Percentiles rank a stretch among this genome's conserved stretches.
Evolutionary conservation across 805 yeast species (phyloP).

Genomic region (Hanseniaspora thailandica): DNA sequence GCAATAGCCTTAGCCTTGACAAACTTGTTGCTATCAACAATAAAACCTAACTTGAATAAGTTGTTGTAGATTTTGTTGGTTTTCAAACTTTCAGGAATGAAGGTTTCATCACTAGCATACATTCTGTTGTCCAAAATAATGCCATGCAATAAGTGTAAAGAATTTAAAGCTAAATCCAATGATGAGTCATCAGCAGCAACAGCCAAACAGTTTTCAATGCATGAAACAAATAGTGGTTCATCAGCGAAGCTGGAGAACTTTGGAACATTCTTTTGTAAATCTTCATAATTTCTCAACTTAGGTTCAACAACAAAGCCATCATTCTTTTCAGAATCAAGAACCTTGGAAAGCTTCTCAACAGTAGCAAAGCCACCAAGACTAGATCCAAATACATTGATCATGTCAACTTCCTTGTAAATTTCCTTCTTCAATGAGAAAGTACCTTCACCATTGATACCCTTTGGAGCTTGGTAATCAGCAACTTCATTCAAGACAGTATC

Average conservation of each 20-base stretch:
- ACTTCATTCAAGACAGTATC: conserved; percentile 46
- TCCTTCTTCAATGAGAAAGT: conserved; percentile 46
- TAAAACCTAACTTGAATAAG: conserved; percentile 42
- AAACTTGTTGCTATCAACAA: conserved; percentile 36
- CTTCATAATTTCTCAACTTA: conserved; percentile 24
- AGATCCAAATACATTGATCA: conserved; percentile 37
- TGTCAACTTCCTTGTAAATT: conserved; percentile 42
- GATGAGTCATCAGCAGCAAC: conserved; percentile 40
- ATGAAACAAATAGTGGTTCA: conserved; percentile 42
- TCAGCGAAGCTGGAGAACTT: conserved; percentile 42
- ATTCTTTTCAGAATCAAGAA: conserved; percentile 16
- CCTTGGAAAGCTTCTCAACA: not conserved
- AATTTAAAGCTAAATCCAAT: conserved; percentile 44
- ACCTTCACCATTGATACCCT: conserved; percentile 57
- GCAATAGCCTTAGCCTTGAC: conserved; percentile 45
- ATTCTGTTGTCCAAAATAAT: conserved; percentile 41
- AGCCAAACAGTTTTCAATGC: conserved; percentile 47
- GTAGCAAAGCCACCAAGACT: conserved; percentile 28
- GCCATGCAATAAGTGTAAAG: conserved; percentile 63
- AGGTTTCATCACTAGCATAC: conserved; percentile 30
- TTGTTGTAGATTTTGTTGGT: conserved; percentile 39
- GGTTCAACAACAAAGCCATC: conserved; percentile 44
- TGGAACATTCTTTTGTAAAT: conserved; percentile 28
- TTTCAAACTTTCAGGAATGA: conserved; percentile 37
- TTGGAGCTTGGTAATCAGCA: conserved; percentile 51